These are phyloP conservation scores for Castanea sativa DNA, from an alignment of 306 rosid genomes.

Conservation along the genomic window DNA sequence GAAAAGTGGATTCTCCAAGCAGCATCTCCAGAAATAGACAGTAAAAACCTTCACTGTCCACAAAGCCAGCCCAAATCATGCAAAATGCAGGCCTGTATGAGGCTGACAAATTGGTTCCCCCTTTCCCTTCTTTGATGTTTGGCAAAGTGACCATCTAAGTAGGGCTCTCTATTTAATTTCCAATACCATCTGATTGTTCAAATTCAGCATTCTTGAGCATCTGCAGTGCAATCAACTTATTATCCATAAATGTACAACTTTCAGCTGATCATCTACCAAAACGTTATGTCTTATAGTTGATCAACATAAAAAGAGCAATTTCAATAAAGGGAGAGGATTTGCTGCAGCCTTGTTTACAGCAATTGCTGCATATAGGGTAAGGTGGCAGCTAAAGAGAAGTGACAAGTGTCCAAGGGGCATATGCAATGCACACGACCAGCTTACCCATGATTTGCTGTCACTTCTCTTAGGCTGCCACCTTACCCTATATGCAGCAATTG, in stretches of 20 bases:
- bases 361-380: too few species aligned
- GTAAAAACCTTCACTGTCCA: slow-evolving; percentile 18
- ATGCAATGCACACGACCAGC: too few species aligned
- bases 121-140: slow-evolving; percentile 16
- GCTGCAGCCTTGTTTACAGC: too few species aligned
- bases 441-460: too few species aligned
- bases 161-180: slow-evolving; percentile 14
- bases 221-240: slow-evolving; percentile 44
- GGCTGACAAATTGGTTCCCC: slow-evolving; percentile 28
- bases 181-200: slow-evolving; percentile 22
- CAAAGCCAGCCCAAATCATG: slow-evolving; percentile 34
- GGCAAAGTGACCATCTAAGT: neutral
- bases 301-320: neutral
- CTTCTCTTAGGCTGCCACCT: too few species aligned
- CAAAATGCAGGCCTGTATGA: slow-evolving; percentile 27
- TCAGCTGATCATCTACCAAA: neutral
- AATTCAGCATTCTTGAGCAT: slow-evolving; percentile 59
- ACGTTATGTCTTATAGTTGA: neutral
- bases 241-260: slow-evolving; percentile 6
- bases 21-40: slow-evolving; percentile 45
- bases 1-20: slow-evolving; percentile 41
- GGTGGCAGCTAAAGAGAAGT: too few species aligned
- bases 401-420: too few species aligned
- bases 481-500: too few species aligned
- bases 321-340: neutral